These are phyloP conservation scores for Beauveria pseudobassiana DNA, from an alignment of 2,329 filamentous ascomycete species.

Conservation along the genomic window DNA sequence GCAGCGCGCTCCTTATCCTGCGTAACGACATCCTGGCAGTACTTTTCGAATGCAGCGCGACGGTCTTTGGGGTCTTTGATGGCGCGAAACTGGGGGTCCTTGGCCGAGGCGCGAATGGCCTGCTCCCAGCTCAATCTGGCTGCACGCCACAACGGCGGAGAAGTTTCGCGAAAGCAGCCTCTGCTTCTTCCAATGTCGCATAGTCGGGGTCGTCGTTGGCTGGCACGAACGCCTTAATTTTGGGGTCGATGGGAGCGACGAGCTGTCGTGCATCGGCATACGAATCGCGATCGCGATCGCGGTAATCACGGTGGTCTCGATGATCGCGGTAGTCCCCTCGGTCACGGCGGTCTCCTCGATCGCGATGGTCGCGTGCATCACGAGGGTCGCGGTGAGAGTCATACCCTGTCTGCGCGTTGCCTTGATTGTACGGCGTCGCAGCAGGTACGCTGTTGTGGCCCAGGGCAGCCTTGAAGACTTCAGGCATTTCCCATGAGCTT, in stretches of 20 bases:
- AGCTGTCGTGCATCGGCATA: conserved; percentile 51
- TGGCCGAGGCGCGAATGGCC: conserved; percentile 75
- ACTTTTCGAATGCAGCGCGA: conserved; percentile 89
- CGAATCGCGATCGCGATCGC: conserved; percentile 27
- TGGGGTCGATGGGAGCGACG: conserved; percentile 48
- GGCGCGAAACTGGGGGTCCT: conserved; percentile 86
- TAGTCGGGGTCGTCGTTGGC: conserved; percentile 70
- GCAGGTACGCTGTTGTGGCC: conserved; percentile 46
- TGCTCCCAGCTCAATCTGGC: conserved; percentile 90
- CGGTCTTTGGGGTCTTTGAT: conserved; percentile 89
- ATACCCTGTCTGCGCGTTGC: conserved; percentile 35
- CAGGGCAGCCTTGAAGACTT: conserved; percentile 64
- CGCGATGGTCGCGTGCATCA: conserved; percentile 16
- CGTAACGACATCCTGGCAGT: conserved; percentile 77
- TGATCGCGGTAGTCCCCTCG: conserved; percentile 13
- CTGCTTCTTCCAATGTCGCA: conserved; percentile 74
- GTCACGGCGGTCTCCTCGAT: conserved; percentile 15
- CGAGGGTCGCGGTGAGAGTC: conserved; percentile 30
- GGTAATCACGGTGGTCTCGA: conserved; percentile 15
- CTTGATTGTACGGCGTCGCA: conserved; percentile 33
- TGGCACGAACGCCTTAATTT: conserved; percentile 52
- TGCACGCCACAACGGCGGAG: conserved; percentile 79
- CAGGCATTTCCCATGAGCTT: conserved; percentile 93
- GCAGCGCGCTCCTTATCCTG: conserved; percentile 94
- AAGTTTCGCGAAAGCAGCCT: conserved; percentile 87